phyloP scores from a whole-genome alignment of 1,284 basidiomycete genomes.

The Cerioporus squamosus region DNA sequence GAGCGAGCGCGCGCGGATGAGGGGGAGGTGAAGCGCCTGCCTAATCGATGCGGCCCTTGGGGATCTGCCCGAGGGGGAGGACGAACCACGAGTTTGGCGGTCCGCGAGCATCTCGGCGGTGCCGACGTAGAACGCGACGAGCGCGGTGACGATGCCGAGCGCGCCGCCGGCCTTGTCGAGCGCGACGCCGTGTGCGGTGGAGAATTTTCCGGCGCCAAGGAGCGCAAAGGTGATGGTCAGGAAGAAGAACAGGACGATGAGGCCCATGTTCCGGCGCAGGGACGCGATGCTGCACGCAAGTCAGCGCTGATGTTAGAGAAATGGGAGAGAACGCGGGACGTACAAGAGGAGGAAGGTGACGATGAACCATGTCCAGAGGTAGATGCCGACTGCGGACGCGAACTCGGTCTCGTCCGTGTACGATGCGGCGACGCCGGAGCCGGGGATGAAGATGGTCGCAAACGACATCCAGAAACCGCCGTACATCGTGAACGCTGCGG shows the following conservation, averaged over 20 bases:
- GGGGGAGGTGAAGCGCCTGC: neutral
- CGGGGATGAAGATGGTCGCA: constrained; percentile 67
- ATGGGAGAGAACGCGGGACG: constrained; percentile 28
- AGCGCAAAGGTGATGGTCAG: constrained; percentile 69
- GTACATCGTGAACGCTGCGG: constrained; percentile 79
- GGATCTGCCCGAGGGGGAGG: constrained; percentile 53
- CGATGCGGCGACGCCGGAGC: constrained; percentile 58
- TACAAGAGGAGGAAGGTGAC: constrained; percentile 68
- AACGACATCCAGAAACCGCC: constrained; percentile 88
- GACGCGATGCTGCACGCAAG: constrained; percentile 55
- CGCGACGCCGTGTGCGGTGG: constrained; percentile 13
- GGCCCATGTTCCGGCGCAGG: constrained; percentile 67
- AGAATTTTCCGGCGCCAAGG: constrained; percentile 45
- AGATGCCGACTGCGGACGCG: constrained; percentile 65
- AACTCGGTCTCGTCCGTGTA: constrained; percentile 54
- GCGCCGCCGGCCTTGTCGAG: constrained; percentile 71
- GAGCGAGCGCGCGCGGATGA: too few species aligned
- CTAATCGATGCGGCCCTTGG: constrained; percentile 29
- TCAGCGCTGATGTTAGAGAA: constrained; percentile 2
- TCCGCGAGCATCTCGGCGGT: constrained; percentile 59
- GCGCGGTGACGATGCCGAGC: constrained; percentile 70
- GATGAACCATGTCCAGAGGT: constrained; percentile 72
- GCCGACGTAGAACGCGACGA: constrained; percentile 72
- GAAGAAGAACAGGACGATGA: constrained; percentile 75
- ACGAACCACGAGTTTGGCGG: constrained; percentile 50